Percentiles rank a stretch among this genome's conserved stretches.
These are phyloP conservation scores for Moricandia arvensis DNA, from an alignment of 345 rosid genomes.

Conservation along the genomic window DNA sequence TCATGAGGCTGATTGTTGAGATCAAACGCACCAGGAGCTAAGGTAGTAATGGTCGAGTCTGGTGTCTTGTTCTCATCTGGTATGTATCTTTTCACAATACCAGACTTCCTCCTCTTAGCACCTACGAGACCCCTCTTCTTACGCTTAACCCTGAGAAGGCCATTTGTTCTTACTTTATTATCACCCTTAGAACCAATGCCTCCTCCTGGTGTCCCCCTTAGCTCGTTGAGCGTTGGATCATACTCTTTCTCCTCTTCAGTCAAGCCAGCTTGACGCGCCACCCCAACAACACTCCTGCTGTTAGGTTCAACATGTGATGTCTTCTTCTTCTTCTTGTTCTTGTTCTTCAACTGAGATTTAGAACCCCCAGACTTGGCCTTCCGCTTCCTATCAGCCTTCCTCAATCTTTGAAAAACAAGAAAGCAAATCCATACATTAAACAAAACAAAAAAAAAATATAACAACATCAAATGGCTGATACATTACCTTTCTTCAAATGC, in stretches of 20 bases:
- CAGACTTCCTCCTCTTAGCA: conserved; percentile 83
- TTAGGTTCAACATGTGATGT: conserved; percentile 21
- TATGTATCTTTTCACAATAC: conserved; percentile 87
- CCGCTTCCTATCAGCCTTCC: conserved; percentile 67
- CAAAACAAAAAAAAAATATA: not conserved
- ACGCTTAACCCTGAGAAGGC: conserved; percentile 45
- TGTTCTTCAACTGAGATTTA: conserved; percentile 54
- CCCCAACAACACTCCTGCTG: too few relatives aligned
- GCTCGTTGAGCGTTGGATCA: conserved; percentile 88
- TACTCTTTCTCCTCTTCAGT: conserved; percentile 59
- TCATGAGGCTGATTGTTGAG: too few relatives aligned
- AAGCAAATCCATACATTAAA: conserved; percentile 2
- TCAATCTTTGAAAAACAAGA: conserved; percentile 53
- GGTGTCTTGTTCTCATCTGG: conserved; percentile 47
- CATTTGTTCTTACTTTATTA: conserved; percentile 42
- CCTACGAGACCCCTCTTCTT: conserved; percentile 60
- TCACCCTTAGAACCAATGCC: conserved; percentile 46
- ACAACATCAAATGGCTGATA: not conserved
- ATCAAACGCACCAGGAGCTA: too few relatives aligned
- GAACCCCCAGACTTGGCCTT: conserved; percentile 43
- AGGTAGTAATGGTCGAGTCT: too few relatives aligned
- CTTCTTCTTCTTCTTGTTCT: conserved; percentile 58
- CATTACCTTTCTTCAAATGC: conserved; percentile 83
- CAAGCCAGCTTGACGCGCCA: conserved; percentile 13
- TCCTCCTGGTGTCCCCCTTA: conserved; percentile 50